A percentile compares a stretch with the other conserved stretches of the same genome.
Conservation (phyloP, 495 filamentous ascomycete genomes). For the Aspergillus nidulans region DNA sequence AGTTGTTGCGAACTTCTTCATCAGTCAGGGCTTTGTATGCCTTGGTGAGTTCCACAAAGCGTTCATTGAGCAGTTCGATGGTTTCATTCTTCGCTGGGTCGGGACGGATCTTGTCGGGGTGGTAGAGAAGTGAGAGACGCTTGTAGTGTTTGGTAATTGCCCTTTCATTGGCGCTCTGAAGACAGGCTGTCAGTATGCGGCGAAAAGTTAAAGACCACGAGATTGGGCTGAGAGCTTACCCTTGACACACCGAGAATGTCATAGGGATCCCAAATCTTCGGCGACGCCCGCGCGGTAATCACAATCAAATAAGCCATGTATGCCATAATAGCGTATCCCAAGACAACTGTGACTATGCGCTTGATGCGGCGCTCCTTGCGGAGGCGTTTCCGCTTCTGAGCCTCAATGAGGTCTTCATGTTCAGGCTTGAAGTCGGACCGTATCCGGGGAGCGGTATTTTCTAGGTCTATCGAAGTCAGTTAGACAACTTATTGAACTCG, state of each 20-base stretch:
- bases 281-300: constrained; percentile 64
- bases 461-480: constrained; percentile 43
- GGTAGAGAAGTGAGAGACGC: constrained; percentile 75
- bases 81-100: constrained; percentile 88
- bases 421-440: constrained; percentile 74
- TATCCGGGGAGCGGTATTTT: constrained; percentile 64
- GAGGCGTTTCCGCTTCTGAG: constrained; percentile 80
- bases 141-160: constrained; percentile 87
- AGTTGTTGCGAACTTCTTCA: constrained; percentile 95
- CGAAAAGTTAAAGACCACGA: background rate
- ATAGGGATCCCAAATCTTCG: constrained; percentile 94
- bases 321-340: constrained; percentile 80
- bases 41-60: constrained; percentile 92
- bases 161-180: constrained; percentile 75
- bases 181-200: constrained; percentile 2
- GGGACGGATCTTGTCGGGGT: constrained; percentile 86
- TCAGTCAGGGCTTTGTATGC: constrained; percentile 97
- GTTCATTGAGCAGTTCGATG: constrained; percentile 73
- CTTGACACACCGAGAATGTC: constrained; percentile 82
- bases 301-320: constrained; percentile 90
- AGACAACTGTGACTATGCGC: constrained; percentile 68
- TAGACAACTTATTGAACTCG: background rate
- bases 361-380: constrained; percentile 86
- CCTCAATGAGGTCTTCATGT: constrained; percentile 77
- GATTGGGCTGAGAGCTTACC: no score